Conservation (phyloP, 257 asterid species). For the Petunia axillaris region DNA sequence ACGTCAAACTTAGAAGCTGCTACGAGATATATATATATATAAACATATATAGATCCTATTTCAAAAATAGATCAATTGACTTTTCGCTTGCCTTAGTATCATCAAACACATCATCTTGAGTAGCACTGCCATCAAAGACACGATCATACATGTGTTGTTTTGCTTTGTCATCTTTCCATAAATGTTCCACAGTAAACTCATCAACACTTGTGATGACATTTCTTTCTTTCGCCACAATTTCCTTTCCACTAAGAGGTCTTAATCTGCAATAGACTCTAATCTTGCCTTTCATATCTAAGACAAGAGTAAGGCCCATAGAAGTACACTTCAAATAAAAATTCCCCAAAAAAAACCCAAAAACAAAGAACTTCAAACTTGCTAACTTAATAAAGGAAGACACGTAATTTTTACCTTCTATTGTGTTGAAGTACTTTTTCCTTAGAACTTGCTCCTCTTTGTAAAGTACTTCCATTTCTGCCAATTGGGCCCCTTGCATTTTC, state of each 20-base stretch:
- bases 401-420: slow-evolving; percentile 72
- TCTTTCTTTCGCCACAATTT: slow-evolving; percentile 65
- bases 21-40: slow-evolving; percentile 23
- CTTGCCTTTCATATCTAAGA: slow-evolving; percentile 93
- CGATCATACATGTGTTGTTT: slow-evolving; percentile 93
- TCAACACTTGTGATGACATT: slow-evolving; percentile 61
- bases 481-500: slow-evolving; percentile 95
- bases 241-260: slow-evolving; percentile 89
- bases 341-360: background rate
- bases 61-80: background rate
- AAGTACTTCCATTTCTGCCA: slow-evolving; percentile 91
- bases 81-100: slow-evolving; percentile 82
- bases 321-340: background rate
- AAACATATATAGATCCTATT: background rate
- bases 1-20: slow-evolving; percentile 19
- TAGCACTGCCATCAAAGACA: slow-evolving; percentile 78
- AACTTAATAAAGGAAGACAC: slow-evolving; percentile 7
- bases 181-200: slow-evolving; percentile 90
- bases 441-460: slow-evolving; percentile 91
- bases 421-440: slow-evolving; percentile 90
- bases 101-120: slow-evolving; percentile 89
- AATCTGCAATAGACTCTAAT: slow-evolving; percentile 90
- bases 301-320: slow-evolving; percentile 25
- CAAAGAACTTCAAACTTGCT: slow-evolving; percentile 2
- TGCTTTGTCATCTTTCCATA: slow-evolving; percentile 78